Conservation (phyloP, 805 yeast species). For the Saccharomycopsis sp. region DNA sequence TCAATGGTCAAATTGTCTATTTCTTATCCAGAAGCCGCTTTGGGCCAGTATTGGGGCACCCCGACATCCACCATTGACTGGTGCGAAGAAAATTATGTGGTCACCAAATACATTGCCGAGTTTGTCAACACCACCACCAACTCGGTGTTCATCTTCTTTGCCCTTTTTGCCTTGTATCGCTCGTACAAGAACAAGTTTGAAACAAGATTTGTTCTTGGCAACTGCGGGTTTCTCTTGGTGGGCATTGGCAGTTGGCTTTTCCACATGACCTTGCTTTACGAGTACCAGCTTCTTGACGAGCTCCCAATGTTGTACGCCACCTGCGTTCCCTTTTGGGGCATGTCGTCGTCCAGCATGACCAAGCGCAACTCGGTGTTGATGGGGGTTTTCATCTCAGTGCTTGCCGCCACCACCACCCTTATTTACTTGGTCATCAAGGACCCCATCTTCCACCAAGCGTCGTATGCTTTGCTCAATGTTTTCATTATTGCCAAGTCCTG, state of each 20-base stretch:
- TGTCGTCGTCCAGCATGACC: constrained; percentile 51
- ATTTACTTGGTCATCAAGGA: constrained; percentile 65
- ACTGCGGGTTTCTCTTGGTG: constrained; percentile 76
- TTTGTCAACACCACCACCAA: constrained; percentile 83
- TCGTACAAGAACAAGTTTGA: constrained; percentile 57
- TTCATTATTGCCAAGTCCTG: constrained; percentile 57
- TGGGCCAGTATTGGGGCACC: constrained; percentile 48
- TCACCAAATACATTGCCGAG: constrained; percentile 80
- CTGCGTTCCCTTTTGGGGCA: constrained; percentile 85
- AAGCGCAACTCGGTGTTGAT: constrained; percentile 18
- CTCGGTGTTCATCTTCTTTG: constrained; percentile 43
- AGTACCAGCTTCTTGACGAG: constrained; percentile 87
- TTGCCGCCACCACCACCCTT: constrained; percentile 52
- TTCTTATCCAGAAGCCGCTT: constrained; percentile 14
- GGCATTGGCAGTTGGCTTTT: constrained; percentile 93
- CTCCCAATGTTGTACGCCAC: constrained; percentile 98
- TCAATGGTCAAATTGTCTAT: no score
- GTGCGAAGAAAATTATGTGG: constrained; percentile 97
- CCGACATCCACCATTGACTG: constrained; percentile 95
- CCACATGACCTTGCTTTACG: constrained; percentile 90
- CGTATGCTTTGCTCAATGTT: constrained; percentile 73
- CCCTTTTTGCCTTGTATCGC: constrained; percentile 54
- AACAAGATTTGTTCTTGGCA: constrained; percentile 56
- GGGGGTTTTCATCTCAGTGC: constrained; percentile 6
- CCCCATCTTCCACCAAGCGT: constrained; percentile 84